Conservation (phyloP, 208 protist genomes). For the Histomonas meleagridis region DNA sequence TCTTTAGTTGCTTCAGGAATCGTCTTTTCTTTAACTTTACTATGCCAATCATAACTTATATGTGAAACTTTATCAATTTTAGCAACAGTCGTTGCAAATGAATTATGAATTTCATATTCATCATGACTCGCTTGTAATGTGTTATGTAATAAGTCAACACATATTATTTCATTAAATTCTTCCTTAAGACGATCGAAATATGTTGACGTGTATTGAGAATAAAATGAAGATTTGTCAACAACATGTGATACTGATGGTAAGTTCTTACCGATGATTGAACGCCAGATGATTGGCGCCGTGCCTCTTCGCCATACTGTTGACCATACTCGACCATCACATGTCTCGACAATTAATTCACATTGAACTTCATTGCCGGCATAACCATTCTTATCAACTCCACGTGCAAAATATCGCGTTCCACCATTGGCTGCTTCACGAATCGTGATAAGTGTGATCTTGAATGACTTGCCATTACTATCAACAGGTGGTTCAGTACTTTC, state of each 20-base stretch:
- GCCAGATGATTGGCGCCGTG: not conserved
- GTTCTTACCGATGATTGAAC: not conserved
- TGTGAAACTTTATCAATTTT: not conserved
- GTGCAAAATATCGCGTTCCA: not conserved
- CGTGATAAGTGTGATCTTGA: not conserved
- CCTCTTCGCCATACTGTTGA: not conserved
- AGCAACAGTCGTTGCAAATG: no score
- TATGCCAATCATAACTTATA: not conserved
- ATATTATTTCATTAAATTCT: no score
- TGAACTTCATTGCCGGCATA: slow-evolving; percentile 14
- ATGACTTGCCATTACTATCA: no score
- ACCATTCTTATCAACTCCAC: not conserved
- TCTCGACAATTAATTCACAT: not conserved
- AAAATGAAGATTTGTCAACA: not conserved
- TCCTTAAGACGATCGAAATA: not conserved
- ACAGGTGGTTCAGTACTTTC: no score
- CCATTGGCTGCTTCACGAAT: not conserved
- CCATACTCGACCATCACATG: not conserved
- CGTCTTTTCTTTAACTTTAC: not conserved
- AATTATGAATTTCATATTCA: no score
- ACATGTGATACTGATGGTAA: not conserved
- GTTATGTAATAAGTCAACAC: not conserved
- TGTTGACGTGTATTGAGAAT: not conserved
- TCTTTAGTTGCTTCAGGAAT: not conserved
- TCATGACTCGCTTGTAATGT: not conserved